Evolutionary conservation across 164 flowering plant species (phyloP).

Genomic region (Sedum album): DNA sequence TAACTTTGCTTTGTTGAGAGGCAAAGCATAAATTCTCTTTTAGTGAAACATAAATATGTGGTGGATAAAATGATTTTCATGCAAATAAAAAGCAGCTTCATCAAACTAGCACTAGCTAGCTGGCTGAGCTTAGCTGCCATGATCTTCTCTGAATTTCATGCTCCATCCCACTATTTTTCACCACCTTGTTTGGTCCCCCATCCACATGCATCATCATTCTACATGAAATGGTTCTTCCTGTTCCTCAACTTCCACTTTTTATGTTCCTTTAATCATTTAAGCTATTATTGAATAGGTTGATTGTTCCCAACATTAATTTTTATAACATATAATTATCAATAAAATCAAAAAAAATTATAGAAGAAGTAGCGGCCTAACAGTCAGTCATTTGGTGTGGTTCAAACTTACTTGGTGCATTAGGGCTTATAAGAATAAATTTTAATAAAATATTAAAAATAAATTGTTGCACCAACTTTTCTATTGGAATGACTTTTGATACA

Average conservation of each 20-base stretch:
- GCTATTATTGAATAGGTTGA: background rate
- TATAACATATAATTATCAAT: too few relatives aligned
- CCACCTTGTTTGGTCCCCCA: background rate
- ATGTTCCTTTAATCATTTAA: background rate
- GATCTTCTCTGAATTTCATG: constrained; percentile 1
- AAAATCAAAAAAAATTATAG: too few relatives aligned
- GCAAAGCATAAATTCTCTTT: background rate
- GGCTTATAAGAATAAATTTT: too few relatives aligned
- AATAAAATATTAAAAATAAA: too few relatives aligned
- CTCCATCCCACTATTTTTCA: background rate
- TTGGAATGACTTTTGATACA: too few relatives aligned
- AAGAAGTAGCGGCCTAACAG: too few relatives aligned
- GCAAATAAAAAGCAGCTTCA: background rate
- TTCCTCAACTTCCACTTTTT: background rate
- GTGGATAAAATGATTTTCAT: background rate
- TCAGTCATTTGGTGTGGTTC: too few relatives aligned
- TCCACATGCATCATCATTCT: background rate
- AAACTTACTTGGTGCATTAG: too few relatives aligned
- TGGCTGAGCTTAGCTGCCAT: background rate
- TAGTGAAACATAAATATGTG: background rate
- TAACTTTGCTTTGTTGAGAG: constrained; percentile 3
- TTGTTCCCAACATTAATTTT: too few relatives aligned
- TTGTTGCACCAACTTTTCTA: too few relatives aligned
- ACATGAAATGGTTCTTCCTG: background rate
- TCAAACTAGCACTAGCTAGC: background rate